Evolutionary conservation across 139 green algal genomes (phyloP).

Genomic region (Diplosphaera chodatii): DNA sequence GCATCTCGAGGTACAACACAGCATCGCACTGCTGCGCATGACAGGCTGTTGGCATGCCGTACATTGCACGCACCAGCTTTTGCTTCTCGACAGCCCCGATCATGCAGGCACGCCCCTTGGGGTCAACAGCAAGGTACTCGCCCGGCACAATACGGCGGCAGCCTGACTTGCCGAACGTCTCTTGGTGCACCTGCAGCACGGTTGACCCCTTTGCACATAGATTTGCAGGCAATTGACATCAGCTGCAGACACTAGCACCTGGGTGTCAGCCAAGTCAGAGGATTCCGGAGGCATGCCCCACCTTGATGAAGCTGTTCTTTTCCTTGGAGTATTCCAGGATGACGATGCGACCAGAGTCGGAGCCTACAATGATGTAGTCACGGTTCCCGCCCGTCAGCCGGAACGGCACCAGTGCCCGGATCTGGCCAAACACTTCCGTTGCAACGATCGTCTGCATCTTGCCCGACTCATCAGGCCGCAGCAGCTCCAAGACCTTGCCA

Average conservation of each 20-base stretch:
- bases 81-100: conserved; percentile 89
- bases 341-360: conserved; percentile 90
- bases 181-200: conserved; percentile 72
- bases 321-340: conserved; percentile 89
- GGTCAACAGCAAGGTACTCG: conserved; percentile 87
- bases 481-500: conserved; percentile 90
- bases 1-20: too few species aligned
- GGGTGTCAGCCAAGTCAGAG: too few species aligned
- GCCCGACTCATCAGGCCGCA: conserved; percentile 87
- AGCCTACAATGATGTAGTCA: conserved; percentile 90
- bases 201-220: too few species aligned
- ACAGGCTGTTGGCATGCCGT: background rate
- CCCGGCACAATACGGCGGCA: conserved; percentile 92
- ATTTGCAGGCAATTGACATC: too few species aligned
- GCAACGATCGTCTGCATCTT: conserved; percentile 53
- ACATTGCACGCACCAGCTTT: conserved; percentile 68
- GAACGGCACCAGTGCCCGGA: conserved; percentile 82
- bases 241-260: too few species aligned
- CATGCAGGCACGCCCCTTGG: conserved; percentile 91
- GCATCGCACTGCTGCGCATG: too few species aligned
- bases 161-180: conserved; percentile 95
- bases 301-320: conserved; percentile 80
- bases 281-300: conserved; percentile 17
- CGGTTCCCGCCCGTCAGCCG: conserved; percentile 76
- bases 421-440: conserved; percentile 70